These are phyloP conservation scores for Royoungia palumana DNA, from an alignment of 768 basidiomycete genomes.

Conservation along the genomic window DNA sequence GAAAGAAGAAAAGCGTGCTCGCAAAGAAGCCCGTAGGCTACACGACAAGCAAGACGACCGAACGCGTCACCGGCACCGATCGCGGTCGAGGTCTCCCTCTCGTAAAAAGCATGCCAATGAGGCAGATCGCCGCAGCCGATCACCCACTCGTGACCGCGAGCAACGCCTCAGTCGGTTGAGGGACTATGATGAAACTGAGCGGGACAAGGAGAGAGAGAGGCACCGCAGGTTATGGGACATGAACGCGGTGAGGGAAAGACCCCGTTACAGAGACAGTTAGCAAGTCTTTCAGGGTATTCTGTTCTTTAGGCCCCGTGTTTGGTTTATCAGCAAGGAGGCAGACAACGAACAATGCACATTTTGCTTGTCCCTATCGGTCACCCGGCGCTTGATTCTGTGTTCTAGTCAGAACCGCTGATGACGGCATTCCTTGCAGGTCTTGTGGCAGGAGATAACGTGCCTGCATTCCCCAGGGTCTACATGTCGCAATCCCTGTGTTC, in stretches of 20 bases:
- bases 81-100: conserved; percentile 37
- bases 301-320: neutral
- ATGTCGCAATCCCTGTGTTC: neutral
- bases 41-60: conserved; percentile 31
- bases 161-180: conserved; percentile 15
- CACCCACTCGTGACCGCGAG: conserved; percentile 24
- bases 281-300: conserved; percentile 4
- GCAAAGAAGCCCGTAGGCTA: conserved; percentile 48
- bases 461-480: neutral
- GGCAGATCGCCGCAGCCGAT: conserved; percentile 30
- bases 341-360: neutral
- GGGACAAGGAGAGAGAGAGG: conserved; percentile 34
- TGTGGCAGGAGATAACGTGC: conserved; percentile 17
- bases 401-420: conserved; percentile 9
- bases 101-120: conserved; percentile 14
- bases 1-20: conserved; percentile 58
- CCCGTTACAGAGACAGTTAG: conserved; percentile 23
- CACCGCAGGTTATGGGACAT: conserved; percentile 54
- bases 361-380: neutral
- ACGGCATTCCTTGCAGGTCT: conserved; percentile 17
- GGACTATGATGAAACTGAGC: conserved; percentile 29
- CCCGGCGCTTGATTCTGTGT: conserved; percentile 7
- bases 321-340: conserved; percentile 5
- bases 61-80: conserved; percentile 24
- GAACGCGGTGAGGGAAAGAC: conserved; percentile 40